Conservation (phyloP, 805 yeast species). For the Barnettozyma botsteinii region DNA sequence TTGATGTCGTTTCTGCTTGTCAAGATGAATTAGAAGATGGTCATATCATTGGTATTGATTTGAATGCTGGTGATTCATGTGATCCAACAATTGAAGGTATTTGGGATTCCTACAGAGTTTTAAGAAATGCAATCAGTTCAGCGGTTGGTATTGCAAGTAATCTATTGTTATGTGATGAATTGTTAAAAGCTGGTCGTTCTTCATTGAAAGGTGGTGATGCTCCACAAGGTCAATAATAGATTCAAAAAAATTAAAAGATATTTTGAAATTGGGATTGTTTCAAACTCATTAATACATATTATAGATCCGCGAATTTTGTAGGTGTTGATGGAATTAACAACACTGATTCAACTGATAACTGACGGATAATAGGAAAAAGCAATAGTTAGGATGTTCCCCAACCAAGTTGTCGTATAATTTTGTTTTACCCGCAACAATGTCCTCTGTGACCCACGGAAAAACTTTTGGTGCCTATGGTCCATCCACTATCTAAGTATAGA, state of each 20-base stretch:
- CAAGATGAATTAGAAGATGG: constrained; percentile 85
- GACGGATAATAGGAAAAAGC: no score
- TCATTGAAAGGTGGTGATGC: constrained; percentile 51
- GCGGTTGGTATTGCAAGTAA: constrained; percentile 95
- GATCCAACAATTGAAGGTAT: constrained; percentile 93
- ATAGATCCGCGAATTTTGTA: no score
- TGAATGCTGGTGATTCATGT: constrained; percentile 89
- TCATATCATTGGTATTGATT: constrained; percentile 83
- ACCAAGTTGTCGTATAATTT: no score
- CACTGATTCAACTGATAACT: no score
- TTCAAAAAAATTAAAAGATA: no score
- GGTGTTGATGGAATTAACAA: no score
- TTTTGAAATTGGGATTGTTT: no score
- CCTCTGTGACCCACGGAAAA: no score
- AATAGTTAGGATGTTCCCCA: no score
- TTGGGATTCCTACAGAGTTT: constrained; percentile 93
- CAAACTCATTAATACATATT: not conserved
- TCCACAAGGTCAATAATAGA: constrained; percentile 18
- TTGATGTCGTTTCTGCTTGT: constrained; percentile 82
- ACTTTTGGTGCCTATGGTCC: no score
- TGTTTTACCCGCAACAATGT: no score
- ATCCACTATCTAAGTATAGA: no score
- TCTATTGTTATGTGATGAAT: constrained; percentile 88
- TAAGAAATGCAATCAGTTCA: constrained; percentile 86
- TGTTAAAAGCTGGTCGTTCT: constrained; percentile 93